Conservation (phyloP, 257 asterid genomes). For the Nicotiana sylvestris region DNA sequence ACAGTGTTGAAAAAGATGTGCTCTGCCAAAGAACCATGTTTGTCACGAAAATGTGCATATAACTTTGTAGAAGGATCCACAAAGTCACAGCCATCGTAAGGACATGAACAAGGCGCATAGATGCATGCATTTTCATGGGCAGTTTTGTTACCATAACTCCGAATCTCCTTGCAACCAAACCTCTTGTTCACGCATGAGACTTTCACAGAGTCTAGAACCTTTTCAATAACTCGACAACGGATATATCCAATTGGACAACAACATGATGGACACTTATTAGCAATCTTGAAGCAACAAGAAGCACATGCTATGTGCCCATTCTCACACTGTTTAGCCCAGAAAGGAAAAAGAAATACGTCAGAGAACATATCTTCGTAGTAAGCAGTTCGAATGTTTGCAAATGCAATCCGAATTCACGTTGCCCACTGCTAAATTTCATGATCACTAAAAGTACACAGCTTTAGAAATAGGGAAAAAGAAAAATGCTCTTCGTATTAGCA, state of each 20-base stretch:
- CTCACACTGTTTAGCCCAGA: constrained; percentile 49
- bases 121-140: constrained; percentile 53
- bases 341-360: constrained; percentile 17
- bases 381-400: too few relatives aligned
- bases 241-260: constrained; percentile 53
- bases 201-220: constrained; percentile 53
- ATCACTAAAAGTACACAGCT: too few relatives aligned
- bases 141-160: constrained; percentile 34
- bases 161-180: constrained; percentile 48
- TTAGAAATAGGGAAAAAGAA: too few relatives aligned
- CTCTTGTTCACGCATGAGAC: constrained; percentile 36
- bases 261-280: constrained; percentile 60
- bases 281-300: constrained; percentile 52
- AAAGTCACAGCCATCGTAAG: constrained; percentile 32
- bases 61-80: constrained; percentile 24
- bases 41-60: constrained; percentile 35
- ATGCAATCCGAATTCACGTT: too few relatives aligned
- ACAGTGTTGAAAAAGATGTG: constrained; percentile 20
- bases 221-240: constrained; percentile 73
- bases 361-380: neutral
- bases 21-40: constrained; percentile 24
- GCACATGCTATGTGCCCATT: constrained; percentile 78
- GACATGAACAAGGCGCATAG: constrained; percentile 55
- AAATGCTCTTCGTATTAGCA: neutral
- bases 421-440: too few relatives aligned